Percentiles rank a stretch among this genome's conserved stretches.
Conservation (phyloP, 495 filamentous ascomycete genomes). For the Trichocladium antarcticum region DNA sequence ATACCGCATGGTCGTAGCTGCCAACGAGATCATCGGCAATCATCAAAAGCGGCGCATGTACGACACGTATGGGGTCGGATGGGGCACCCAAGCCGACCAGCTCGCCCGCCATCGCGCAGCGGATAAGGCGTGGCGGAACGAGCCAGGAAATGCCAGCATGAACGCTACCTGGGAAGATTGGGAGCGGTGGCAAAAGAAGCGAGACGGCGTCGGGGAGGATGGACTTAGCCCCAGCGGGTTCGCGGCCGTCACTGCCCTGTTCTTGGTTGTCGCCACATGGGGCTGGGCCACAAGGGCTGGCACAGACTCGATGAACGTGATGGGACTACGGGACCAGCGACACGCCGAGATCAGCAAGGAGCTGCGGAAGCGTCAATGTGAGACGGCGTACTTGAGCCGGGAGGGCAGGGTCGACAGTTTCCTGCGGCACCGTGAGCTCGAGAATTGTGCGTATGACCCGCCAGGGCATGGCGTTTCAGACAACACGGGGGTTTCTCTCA, state of each 20-base stretch:
- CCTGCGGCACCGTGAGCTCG: conserved; percentile 50
- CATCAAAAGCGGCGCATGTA: conserved; percentile 66
- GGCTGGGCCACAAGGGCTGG: conserved; percentile 57
- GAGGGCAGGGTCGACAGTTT: conserved; percentile 65
- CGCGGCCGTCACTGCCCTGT: conserved; percentile 50
- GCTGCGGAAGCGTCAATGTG: conserved; percentile 45
- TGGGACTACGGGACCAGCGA: conserved; percentile 51
- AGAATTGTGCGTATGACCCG: conserved; percentile 19
- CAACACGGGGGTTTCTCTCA: neutral
- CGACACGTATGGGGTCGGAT: conserved; percentile 70
- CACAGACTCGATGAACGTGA: conserved; percentile 41
- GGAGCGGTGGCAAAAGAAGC: conserved; percentile 69
- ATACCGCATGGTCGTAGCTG: conserved; percentile 75
- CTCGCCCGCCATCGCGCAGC: conserved; percentile 28
- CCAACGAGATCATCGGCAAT: conserved; percentile 84
- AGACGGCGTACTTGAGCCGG: conserved; percentile 38
- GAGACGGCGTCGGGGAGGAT: conserved; percentile 44
- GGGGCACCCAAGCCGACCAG: conserved; percentile 43
- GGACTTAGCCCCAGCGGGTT: conserved; percentile 65
- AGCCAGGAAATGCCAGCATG: conserved; percentile 47
- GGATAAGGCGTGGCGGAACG: conserved; percentile 39
- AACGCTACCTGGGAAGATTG: conserved; percentile 99
- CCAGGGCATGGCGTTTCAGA: neutral
- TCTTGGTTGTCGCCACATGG: conserved; percentile 54
- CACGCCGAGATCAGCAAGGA: conserved; percentile 53